phyloP scores from a whole-genome alignment of 306 rosid species.

The peach (Prunus persica) region DNA sequence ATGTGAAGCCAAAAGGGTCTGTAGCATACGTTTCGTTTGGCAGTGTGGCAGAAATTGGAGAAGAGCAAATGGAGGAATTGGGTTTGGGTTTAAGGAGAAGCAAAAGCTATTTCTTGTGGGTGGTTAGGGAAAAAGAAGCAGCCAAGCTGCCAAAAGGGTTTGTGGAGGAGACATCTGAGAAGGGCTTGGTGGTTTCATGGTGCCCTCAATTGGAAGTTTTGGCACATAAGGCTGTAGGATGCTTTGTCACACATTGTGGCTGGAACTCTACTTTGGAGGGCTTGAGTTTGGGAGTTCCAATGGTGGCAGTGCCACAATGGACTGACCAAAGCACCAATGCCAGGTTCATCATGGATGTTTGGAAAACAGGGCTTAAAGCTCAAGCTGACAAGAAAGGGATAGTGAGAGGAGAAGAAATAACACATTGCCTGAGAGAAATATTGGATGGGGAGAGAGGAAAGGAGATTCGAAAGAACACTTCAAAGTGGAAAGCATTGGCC shows the following conservation, averaged over 20 bases:
- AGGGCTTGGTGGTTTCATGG: constrained; percentile 5
- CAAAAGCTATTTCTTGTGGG: constrained; percentile 22
- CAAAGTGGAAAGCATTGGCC: constrained; percentile 15
- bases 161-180: background rate
- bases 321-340: constrained; percentile 24
- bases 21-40: constrained; percentile 34
- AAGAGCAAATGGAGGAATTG: constrained; percentile 22
- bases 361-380: constrained; percentile 18
- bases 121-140: constrained; percentile 21
- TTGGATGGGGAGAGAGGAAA: constrained; percentile 16
- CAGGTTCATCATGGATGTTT: constrained; percentile 4
- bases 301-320: constrained; percentile 26
- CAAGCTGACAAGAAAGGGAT: constrained; percentile 1
- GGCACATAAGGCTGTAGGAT: background rate
- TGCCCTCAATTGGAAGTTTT: constrained; percentile 3
- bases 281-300: too few relatives aligned
- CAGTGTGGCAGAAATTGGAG: constrained; percentile 4
- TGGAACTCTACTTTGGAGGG: background rate
- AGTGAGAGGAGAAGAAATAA: constrained; percentile 1
- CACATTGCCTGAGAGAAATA: background rate
- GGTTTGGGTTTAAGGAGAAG: constrained; percentile 15
- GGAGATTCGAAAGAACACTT: constrained; percentile 1
- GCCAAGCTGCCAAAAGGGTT: constrained; percentile 24
- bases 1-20: constrained; percentile 21
- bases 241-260: background rate